Evolutionary conservation across 2,329 filamentous ascomycete genomes (phyloP).

Genomic region (Pseudogymnoascus sp.): DNA sequence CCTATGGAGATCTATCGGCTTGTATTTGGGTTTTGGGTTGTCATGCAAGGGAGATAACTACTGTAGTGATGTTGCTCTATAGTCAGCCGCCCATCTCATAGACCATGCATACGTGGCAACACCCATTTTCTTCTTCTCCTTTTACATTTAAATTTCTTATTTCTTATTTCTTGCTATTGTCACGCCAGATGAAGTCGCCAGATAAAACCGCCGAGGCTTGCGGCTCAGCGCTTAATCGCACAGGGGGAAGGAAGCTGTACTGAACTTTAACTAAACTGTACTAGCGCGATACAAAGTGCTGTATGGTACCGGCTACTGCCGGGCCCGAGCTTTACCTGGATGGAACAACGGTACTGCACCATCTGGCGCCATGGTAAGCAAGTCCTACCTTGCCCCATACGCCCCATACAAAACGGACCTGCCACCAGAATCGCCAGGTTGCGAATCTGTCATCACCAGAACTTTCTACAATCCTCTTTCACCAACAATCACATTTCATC

Average conservation of each 20-base stretch:
- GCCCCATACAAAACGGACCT: not conserved
- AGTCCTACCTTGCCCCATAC: not conserved
- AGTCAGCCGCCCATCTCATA: not conserved
- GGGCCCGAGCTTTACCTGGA: slow-evolving; percentile 1
- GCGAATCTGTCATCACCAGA: slow-evolving; percentile 3
- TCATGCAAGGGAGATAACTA: not conserved
- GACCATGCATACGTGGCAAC: not conserved
- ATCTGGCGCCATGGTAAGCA: not conserved
- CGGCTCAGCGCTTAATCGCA: not conserved
- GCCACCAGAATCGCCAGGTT: slow-evolving; percentile 5
- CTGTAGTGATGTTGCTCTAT: not conserved
- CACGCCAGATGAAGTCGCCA: not conserved
- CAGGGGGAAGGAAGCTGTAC: not conserved
- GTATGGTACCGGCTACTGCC: slow-evolving; percentile 2
- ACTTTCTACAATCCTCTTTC: not conserved
- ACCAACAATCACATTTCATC: slow-evolving; percentile 6
- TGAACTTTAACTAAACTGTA: not conserved
- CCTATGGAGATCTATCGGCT: not conserved
- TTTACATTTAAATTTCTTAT: not conserved
- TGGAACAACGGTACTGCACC: slow-evolving; percentile 1
- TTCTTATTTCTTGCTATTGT: not conserved
- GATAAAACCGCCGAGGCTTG: not conserved
- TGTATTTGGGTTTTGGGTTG: not conserved
- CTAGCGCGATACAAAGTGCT: not conserved
- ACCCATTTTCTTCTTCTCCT: not conserved